Percentiles rank a stretch among this genome's conserved stretches.
phyloP scores from a whole-genome alignment of 768 basidiomycete species.

The Leucocoprinus leucothites region DNA sequence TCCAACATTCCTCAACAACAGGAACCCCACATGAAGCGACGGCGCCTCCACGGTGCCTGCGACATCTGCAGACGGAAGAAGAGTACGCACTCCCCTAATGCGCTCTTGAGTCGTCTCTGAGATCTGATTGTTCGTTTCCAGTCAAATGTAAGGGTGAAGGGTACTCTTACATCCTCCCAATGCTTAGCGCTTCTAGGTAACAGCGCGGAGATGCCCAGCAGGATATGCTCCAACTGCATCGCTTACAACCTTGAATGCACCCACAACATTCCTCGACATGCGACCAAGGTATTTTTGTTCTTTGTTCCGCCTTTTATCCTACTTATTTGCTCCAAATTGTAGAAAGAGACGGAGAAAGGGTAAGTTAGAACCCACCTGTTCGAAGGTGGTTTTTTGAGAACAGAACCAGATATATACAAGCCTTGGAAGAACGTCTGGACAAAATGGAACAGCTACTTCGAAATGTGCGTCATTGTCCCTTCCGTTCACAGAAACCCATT shows the following conservation, averaged over 20 bases:
- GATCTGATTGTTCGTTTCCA: constrained; percentile 13
- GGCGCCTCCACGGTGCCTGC: constrained; percentile 42
- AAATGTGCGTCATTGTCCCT: constrained; percentile 16
- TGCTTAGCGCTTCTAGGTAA: constrained; percentile 37
- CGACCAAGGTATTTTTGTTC: constrained; percentile 37
- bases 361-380: constrained; percentile 15
- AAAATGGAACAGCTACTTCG: constrained; percentile 27
- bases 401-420: constrained; percentile 24
- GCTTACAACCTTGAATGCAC: constrained; percentile 47
- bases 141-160: constrained; percentile 33
- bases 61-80: constrained; percentile 46
- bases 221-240: constrained; percentile 56
- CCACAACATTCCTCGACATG: constrained; percentile 46
- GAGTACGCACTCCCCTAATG: constrained; percentile 22
- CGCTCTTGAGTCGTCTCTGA: constrained; percentile 6
- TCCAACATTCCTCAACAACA: constrained; percentile 8
- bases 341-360: constrained; percentile 34
- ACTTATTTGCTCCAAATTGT: constrained; percentile 13
- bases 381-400: not conserved
- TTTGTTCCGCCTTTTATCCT: not conserved
- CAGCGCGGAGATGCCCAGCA: constrained; percentile 55
- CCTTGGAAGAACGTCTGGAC: constrained; percentile 27
- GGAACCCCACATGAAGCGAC: constrained; percentile 28
- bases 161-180: not conserved
- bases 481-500: not conserved